Base-by-base conservation (phyloP, 2,329 filamentous ascomycete genomes). In the Penicillium hesseltinei region DNA sequence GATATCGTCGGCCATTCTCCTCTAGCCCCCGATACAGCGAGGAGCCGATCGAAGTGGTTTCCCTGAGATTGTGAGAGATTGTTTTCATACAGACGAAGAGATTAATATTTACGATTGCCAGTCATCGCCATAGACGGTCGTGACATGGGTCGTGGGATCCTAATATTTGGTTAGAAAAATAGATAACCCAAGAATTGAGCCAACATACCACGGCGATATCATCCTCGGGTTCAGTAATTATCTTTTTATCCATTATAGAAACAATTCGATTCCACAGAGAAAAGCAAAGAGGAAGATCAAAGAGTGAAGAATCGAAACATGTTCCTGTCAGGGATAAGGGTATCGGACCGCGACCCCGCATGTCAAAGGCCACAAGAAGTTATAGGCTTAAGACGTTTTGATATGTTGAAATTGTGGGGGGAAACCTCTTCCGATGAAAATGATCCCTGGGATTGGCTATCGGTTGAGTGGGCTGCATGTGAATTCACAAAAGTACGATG, bases 21-120 rank as follows among this genome's bases (percentile, higher is more conserved):
- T 61, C 59, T 19, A 65, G 31, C 2, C 63, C 63, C 19, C 59
- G 57, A 51, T 65, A 65, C 21, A 65, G 61, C 5, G 58, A 58
- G n/a, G 63, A 65, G n/a, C 56, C 58, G 27, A 65, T 62, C 19
- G 63, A 65, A 4, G 62, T 62, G 1, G 63, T 65, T 43, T 65
- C 62, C 38, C 58, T 60, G 21, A 5, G 29, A 45, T 29, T 15
- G 23, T 9, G 23, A 36, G n/a, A 59, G 33, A 45, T 66, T 27
- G 7, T 19, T 66, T 73, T 21, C 46, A 29, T 19, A 44, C 29
- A n/a, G 15, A 38, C 13, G 42, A 15, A 21, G 27, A 27, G 25
- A 27, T 9, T 17, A 31, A 40, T 33, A 39, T 10, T 36, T 53
- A 59, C 57, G 57, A 59, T 33, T 46, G 54, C 57, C 57, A 59